phyloP scores from a whole-genome alignment of 257 asterid species.

The Nemophila menziesii region DNA sequence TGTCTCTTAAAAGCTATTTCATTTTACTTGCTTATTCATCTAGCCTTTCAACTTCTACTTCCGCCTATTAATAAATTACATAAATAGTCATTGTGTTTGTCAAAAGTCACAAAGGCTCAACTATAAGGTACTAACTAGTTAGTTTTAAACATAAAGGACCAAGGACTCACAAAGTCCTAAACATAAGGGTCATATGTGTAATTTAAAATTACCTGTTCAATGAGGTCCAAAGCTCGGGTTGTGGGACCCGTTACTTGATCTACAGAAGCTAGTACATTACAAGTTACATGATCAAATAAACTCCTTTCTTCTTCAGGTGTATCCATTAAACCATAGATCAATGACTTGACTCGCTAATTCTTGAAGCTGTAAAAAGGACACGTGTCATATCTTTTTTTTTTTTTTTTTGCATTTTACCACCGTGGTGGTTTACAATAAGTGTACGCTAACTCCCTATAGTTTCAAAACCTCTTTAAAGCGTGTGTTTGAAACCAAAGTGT shows the following conservation, averaged over 20 bases:
- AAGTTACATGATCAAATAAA: constrained; percentile 59
- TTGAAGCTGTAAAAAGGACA: constrained; percentile 68
- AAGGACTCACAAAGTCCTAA: too few relatives aligned
- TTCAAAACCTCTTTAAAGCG: too few relatives aligned
- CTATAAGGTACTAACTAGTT: too few relatives aligned
- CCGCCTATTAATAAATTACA: constrained; percentile 47
- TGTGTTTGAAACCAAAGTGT: too few relatives aligned
- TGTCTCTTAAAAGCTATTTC: constrained; percentile 94
- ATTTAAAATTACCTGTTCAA: constrained; percentile 57
- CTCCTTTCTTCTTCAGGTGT: constrained; percentile 64
- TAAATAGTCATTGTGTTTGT: background rate
- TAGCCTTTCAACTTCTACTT: constrained; percentile 92
- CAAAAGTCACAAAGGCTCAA: too few relatives aligned
- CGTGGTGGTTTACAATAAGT: too few relatives aligned
- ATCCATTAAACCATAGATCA: constrained; percentile 99
- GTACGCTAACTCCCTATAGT: too few relatives aligned
- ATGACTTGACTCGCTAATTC: constrained; percentile 75
- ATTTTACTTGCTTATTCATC: constrained; percentile 85
- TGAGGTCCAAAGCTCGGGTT: constrained; percentile 76
- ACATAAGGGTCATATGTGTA: constrained; percentile 1
- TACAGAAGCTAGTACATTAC: constrained; percentile 78
- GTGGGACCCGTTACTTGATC: constrained; percentile 78
- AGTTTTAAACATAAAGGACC: too few relatives aligned
- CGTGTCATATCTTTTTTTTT: constrained; percentile 12
- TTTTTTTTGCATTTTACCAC: too few relatives aligned